Percentiles rank a stretch among this genome's conserved stretches.
Conservation (phyloP, 352 stramenopile genomes). For the Aphanomyces stellatus region DNA sequence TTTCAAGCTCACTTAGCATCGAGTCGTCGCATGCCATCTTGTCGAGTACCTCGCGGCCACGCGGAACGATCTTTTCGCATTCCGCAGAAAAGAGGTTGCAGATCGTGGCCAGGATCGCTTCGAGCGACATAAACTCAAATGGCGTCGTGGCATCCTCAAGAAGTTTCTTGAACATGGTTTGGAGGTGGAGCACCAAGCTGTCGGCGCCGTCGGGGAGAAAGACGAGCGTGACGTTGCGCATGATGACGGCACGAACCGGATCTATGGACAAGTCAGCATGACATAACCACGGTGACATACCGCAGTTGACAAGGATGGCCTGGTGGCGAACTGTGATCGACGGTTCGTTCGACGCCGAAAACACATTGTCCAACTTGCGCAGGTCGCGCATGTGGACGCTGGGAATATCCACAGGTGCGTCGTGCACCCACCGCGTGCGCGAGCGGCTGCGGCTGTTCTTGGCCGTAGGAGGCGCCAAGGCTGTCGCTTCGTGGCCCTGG, state of each 20-base stretch:
- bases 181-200: constrained; percentile 33
- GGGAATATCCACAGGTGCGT: not conserved
- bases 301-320: constrained; percentile 42
- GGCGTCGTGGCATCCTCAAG: constrained; percentile 19
- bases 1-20: constrained; percentile 31
- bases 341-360: constrained; percentile 30
- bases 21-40: constrained; percentile 24
- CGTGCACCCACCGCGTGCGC: not conserved
- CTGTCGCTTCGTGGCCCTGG: not conserved
- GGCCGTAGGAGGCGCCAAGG: too few species aligned
- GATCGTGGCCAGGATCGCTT: constrained; percentile 17
- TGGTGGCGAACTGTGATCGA: constrained; percentile 34
- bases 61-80: constrained; percentile 22
- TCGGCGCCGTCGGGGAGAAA: constrained; percentile 40
- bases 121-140: constrained; percentile 31
- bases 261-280: too few species aligned
- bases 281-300: constrained; percentile 22
- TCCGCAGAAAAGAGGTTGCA: constrained; percentile 23
- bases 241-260: constrained; percentile 37
- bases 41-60: constrained; percentile 24
- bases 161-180: constrained; percentile 34
- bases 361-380: constrained; percentile 31
- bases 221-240: constrained; percentile 32
- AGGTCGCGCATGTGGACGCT: constrained; percentile 35
- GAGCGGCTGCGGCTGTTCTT: not conserved